Percentiles rank a stretch among this genome's conserved stretches.
phyloP scores from a whole-genome alignment of 495 filamentous ascomycete genomes.

The Thermothielavioides terrestris region DNA sequence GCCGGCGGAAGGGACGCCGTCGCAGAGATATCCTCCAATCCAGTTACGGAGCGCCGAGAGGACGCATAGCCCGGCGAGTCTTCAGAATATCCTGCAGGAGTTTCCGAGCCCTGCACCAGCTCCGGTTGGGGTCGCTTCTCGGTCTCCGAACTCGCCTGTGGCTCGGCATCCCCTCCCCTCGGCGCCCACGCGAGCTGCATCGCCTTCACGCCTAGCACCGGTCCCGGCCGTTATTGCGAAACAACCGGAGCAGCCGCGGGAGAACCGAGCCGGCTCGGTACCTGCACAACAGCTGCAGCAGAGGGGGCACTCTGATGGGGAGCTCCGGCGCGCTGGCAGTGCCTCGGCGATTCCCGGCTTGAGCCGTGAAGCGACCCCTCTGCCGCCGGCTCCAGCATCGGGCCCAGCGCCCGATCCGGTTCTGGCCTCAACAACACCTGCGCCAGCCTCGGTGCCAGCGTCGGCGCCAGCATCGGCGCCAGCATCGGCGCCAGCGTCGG shows the following conservation, averaged over 20 bases:
- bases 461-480: background rate
- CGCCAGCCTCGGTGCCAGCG: background rate
- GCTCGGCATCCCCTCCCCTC: background rate
- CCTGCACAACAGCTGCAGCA: background rate
- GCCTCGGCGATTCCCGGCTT: background rate
- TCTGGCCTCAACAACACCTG: background rate
- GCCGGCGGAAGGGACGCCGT: background rate
- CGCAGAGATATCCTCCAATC: background rate
- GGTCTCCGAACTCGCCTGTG: background rate
- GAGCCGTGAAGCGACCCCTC: background rate
- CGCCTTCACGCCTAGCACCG: background rate
- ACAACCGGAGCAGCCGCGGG: background rate
- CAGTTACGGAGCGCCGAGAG: background rate
- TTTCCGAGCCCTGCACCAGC: background rate
- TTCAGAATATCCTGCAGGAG: constrained; percentile 15
- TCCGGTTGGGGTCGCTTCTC: background rate
- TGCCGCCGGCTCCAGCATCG: background rate
- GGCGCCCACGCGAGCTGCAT: background rate
- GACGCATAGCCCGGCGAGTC: constrained; percentile 14
- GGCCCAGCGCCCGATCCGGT: background rate
- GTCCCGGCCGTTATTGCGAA: background rate
- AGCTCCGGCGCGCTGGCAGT: background rate
- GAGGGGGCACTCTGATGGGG: background rate
- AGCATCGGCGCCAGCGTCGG: no score
- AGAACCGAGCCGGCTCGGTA: constrained; percentile 2